Evolutionary conservation across 2,329 filamentous ascomycete genomes (phyloP).

Genomic region (Colletotrichum echinochloae): DNA sequence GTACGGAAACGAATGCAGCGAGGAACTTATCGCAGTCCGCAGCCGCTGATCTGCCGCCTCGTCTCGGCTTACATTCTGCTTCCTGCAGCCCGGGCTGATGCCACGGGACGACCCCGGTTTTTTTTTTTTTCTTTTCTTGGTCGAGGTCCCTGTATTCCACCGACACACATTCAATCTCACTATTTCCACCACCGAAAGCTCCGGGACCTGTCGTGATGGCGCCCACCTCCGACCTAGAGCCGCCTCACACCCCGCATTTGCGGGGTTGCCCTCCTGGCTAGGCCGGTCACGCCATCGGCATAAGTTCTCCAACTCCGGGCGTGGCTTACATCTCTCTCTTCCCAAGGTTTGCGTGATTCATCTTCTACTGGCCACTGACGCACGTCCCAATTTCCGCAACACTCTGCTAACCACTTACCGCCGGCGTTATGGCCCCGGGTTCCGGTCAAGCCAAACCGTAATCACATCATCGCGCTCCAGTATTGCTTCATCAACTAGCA

Average conservation of each 20-base stretch:
- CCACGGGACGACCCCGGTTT: no score
- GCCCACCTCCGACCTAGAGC: slow-evolving; percentile 22
- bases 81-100: background rate
- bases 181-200: slow-evolving; percentile 26
- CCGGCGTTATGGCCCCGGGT: slow-evolving; percentile 28
- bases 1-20: background rate
- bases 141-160: background rate
- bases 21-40: slow-evolving; percentile 11
- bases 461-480: slow-evolving; percentile 40
- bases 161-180: background rate
- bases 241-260: slow-evolving; percentile 37
- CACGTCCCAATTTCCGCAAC: slow-evolving; percentile 8
- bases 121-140: background rate
- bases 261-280: slow-evolving; percentile 24
- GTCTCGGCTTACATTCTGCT: background rate
- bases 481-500: slow-evolving; percentile 40
- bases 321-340: background rate
- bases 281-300: slow-evolving; percentile 38
- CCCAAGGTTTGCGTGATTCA: background rate
- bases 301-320: slow-evolving; percentile 12
- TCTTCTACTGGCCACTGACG: slow-evolving; percentile 6
- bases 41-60: slow-evolving; percentile 9
- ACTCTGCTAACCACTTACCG: slow-evolving; percentile 17
- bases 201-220: slow-evolving; percentile 32
- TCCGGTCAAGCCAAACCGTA: slow-evolving; percentile 33